phyloP scores from a whole-genome alignment of 129 eudicot genomes.

The Lactuca sativa region DNA sequence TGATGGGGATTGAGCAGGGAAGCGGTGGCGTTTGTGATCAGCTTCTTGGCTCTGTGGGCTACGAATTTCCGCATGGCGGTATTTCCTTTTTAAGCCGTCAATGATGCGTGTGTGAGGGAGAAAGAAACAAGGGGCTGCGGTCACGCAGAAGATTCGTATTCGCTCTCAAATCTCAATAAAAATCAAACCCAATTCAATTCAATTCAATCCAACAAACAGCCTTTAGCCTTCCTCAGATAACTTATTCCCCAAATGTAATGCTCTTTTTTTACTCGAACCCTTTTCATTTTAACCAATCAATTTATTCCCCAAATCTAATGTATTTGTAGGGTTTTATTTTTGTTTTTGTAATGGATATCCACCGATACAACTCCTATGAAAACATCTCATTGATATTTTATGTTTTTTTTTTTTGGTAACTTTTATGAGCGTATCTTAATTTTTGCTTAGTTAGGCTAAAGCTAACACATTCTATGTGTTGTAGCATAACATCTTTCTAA shows the following conservation, averaged over 20 bases:
- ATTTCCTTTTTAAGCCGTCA: conserved; percentile 12
- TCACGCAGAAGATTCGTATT: conserved; percentile 26
- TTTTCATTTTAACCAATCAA: too few species aligned
- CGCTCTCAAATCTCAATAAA: conserved; percentile 1
- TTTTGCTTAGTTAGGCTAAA: neutral
- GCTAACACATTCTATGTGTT: neutral
- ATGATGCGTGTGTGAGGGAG: neutral
- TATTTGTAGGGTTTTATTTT: too few species aligned
- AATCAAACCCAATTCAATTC: conserved; percentile 27
- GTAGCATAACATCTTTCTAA: neutral
- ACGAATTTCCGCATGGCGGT: conserved; percentile 76
- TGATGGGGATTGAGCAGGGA: conserved; percentile 7
- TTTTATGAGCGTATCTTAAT: too few species aligned
- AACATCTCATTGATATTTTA: too few species aligned
- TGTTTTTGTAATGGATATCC: too few species aligned
- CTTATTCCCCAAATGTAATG: neutral
- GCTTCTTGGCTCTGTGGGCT: conserved; percentile 46
- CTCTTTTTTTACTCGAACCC: neutral
- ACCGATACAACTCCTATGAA: too few species aligned
- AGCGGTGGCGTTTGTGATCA: conserved; percentile 28
- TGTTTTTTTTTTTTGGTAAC: too few species aligned
- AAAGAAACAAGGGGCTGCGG: neutral
- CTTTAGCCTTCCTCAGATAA: neutral
- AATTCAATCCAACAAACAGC: neutral
- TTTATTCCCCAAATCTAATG: too few species aligned